Base-by-base conservation (phyloP, 495 filamentous ascomycete species). In the Penicillium fimorum region DNA sequence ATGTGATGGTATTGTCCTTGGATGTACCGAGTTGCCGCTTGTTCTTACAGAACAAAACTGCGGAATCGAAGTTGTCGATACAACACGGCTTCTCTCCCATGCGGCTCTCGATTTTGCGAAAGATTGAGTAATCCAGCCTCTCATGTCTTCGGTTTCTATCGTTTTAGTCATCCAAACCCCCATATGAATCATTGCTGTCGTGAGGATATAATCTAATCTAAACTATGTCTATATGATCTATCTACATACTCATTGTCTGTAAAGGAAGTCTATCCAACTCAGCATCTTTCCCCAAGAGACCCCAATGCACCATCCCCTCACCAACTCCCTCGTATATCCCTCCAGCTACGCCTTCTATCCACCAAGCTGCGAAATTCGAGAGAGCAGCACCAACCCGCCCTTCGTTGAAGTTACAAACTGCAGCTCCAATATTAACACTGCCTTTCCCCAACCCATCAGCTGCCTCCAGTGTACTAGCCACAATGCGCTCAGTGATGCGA, bases 241-340 rank as follows among this genome's bases (percentile, higher is more conserved):
- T 54, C 42, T 54, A 38, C 2, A 9, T n/a, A 9, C 9, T 9
- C 42, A 50, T 47, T 38, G 50, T 3, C 27, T 60, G 51, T 10
- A 61, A 13, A 15, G 52, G 27, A 29, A 61, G 20, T 56, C 50
- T 56, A 55, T 63, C 58, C 33, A 69, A 17, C 46, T 73, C 71
- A 5, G 62, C 58, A n/a, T 64, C 64, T 8, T 67, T 59, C 32
- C 51, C 59, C 38, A 68, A 56, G 24, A 74, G 54, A 10, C 76
- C 79, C 47, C 82, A 56, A 47, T 81, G 72, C 32, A 65, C 59
- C 68, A 89, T 73, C 5, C 84, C 86, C 59, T 87, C 81, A 1
- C 79, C 79, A 41, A 87, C 73, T 0, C 86, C 86, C 47, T 89
- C 85, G 61, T 84, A 81, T 33, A 89, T 72, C 13, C 86, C 86